Conservation (phyloP, 495 filamentous ascomycete species). For the Rhypophila decipiens region DNA sequence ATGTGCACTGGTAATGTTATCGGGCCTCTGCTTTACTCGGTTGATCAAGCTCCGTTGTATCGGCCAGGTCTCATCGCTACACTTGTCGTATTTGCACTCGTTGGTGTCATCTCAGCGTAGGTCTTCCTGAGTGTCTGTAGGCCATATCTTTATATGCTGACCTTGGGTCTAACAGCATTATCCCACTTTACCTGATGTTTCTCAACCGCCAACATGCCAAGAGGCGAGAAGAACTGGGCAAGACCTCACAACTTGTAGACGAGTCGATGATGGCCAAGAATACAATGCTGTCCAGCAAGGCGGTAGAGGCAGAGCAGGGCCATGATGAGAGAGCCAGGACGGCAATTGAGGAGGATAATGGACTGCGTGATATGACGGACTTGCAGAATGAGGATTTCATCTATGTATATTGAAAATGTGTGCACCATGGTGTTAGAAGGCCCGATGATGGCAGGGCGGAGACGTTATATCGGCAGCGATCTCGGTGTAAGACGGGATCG, state of each 20-base stretch:
- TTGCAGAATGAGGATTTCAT: constrained; percentile 54
- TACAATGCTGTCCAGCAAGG: constrained; percentile 36
- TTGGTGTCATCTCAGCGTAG: constrained; percentile 30
- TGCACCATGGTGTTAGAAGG: no score
- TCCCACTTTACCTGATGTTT: constrained; percentile 41
- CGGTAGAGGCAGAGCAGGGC: constrained; percentile 40
- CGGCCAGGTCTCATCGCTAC: constrained; percentile 50
- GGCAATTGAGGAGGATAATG: constrained; percentile 39
- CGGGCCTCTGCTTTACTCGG: constrained; percentile 56
- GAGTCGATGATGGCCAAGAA: constrained; percentile 36
- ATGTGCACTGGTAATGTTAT: constrained; percentile 58
- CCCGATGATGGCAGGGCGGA: no score
- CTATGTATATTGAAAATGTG: constrained; percentile 41
- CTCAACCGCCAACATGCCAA: constrained; percentile 43
- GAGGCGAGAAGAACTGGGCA: constrained; percentile 35
- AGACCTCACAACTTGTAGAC: constrained; percentile 35
- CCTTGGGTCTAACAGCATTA: constrained; percentile 9
- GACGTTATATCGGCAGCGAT: no score
- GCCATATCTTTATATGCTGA: background rate
- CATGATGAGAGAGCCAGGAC: constrained; percentile 32
- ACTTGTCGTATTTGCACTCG: constrained; percentile 33
- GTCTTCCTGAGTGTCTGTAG: constrained; percentile 9
- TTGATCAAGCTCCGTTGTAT: constrained; percentile 53
- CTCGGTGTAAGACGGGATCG: no score
- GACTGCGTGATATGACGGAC: constrained; percentile 48